Evolutionary conservation across 1,284 basidiomycete species (phyloP).

Genomic region (Ustilago nuda): DNA sequence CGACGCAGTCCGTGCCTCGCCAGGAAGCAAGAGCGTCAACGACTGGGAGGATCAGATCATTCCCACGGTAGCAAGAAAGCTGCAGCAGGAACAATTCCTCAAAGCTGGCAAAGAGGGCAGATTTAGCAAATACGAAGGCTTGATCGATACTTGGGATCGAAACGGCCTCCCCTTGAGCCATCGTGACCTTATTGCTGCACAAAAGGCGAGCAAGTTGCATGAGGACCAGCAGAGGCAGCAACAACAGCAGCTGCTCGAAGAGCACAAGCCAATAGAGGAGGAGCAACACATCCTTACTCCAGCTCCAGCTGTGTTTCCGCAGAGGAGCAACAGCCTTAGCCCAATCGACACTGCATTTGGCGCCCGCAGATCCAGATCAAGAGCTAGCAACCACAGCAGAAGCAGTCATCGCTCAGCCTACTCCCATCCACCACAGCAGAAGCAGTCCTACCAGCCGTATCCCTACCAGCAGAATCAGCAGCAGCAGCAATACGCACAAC

Average conservation of each 20-base stretch:
- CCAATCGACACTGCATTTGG: constrained; percentile 6
- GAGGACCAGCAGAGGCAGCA: constrained; percentile 21
- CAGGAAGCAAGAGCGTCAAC: constrained; percentile 39
- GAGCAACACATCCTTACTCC: constrained; percentile 16
- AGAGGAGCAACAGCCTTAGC: constrained; percentile 15
- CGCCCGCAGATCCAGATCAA: constrained; percentile 15
- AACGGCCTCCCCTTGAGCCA: constrained; percentile 55
- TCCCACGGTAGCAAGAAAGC: constrained; percentile 52
- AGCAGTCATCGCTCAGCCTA: constrained; percentile 13
- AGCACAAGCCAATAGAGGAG: constrained; percentile 10
- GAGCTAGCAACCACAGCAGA: constrained; percentile 19
- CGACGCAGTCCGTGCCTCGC: constrained; percentile 20
- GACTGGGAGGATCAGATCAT: constrained; percentile 62
- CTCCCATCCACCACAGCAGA: constrained; percentile 3
- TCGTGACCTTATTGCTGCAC: constrained; percentile 30
- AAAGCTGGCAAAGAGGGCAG: constrained; percentile 18
- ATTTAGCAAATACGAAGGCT: constrained; percentile 47
- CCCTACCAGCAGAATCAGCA: background rate
- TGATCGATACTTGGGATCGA: constrained; percentile 63
- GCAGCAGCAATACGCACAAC: background rate
- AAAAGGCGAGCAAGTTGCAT: constrained; percentile 20
- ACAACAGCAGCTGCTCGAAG: constrained; percentile 11
- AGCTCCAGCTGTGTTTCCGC: constrained; percentile 4
- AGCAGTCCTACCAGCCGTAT: background rate
- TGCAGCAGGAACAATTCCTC: constrained; percentile 55